These are phyloP conservation scores for Cadophora gregata DNA, from an alignment of 2,329 filamentous ascomycete species.

Conservation along the genomic window DNA sequence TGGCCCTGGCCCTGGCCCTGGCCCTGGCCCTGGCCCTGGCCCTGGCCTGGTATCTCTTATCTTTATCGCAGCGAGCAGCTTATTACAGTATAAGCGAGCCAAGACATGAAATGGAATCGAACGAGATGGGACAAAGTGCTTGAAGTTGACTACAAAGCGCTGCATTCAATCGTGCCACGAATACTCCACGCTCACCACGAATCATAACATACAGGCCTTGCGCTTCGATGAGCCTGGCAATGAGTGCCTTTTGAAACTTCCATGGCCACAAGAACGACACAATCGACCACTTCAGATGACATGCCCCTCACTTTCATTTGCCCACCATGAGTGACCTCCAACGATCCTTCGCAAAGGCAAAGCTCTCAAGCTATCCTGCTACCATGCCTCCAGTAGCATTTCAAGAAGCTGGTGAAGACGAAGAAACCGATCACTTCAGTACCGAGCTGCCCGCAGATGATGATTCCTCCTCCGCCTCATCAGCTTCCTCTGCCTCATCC, in stretches of 20 bases:
- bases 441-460: conserved; percentile 56
- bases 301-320: neutral
- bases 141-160: neutral
- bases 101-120: too few relatives aligned
- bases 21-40: neutral
- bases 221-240: neutral
- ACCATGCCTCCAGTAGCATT: conserved; percentile 54
- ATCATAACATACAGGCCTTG: neutral
- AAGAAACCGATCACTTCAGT: conserved; percentile 48
- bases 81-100: too few relatives aligned
- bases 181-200: neutral
- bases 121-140: neutral
- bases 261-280: too few relatives aligned
- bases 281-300: neutral
- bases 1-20: neutral
- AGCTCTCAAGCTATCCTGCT: conserved; percentile 64
- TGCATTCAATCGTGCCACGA: neutral
- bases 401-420: conserved; percentile 54
- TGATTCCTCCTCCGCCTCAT: conserved; percentile 74
- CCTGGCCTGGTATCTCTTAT: neutral
- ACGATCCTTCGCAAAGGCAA: conserved; percentile 78
- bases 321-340: conserved; percentile 79
- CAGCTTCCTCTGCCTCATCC: conserved; percentile 86
- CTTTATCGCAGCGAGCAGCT: too few relatives aligned
- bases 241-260: neutral